A percentile compares a stretch with the other conserved stretches of the same genome.
These are phyloP conservation scores for Hemerocallis citrina DNA, from an alignment of 106 monocot genomes.

Conservation along the genomic window DNA sequence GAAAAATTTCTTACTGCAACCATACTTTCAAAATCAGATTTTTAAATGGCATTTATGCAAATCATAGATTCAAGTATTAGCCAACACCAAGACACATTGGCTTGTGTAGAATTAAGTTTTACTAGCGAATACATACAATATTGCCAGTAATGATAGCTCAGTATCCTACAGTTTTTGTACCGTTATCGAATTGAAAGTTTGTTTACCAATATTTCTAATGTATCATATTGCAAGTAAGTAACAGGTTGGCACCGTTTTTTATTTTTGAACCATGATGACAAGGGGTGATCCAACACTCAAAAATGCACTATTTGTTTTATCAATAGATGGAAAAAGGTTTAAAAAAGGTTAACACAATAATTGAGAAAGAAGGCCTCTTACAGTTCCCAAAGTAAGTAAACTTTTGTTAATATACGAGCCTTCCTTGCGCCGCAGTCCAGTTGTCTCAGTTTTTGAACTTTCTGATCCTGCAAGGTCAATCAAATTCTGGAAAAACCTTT, in stretches of 20 bases:
- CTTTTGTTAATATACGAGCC: conserved; percentile 99
- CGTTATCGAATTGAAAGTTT: too few relatives aligned
- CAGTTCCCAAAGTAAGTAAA: conserved; percentile 93
- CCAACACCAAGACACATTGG: too few relatives aligned
- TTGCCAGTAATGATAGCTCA: too few relatives aligned
- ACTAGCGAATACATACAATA: too few relatives aligned
- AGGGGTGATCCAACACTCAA: not conserved
- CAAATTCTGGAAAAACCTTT: conserved; percentile 52
- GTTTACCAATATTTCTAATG: too few relatives aligned
- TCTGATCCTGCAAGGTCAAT: conserved; percentile 99
- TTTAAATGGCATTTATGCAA: not conserved
- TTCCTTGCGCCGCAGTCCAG: conserved; percentile 89
- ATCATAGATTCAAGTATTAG: too few relatives aligned
- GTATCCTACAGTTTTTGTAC: too few relatives aligned
- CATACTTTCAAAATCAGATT: not conserved
- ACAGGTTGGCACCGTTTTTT: too few relatives aligned
- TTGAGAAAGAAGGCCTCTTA: conserved; percentile 27
- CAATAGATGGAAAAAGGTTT: not conserved
- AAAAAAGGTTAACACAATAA: not conserved
- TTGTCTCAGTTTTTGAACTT: conserved; percentile 97
- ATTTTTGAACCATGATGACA: not conserved
- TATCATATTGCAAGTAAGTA: too few relatives aligned
- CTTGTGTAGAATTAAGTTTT: too few relatives aligned
- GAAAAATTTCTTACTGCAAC: not conserved
- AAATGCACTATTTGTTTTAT: not conserved